phyloP scores from a whole-genome alignment of 1,139 yeast species.

The Nadsonia starkeyi-henricii region DNA sequence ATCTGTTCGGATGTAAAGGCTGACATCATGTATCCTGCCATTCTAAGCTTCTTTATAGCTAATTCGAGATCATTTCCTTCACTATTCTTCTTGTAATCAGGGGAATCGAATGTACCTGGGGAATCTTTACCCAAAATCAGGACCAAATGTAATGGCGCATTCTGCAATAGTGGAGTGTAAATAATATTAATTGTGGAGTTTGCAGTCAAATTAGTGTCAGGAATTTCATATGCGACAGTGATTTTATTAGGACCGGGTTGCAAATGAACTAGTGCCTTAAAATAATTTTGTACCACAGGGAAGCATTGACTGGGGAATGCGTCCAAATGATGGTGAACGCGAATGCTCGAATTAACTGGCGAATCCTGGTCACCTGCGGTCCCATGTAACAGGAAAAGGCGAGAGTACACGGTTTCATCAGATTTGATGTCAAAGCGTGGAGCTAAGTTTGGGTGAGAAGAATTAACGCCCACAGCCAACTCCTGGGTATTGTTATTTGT shows the following conservation, averaged over 20 bases:
- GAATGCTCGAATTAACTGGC: constrained; percentile 22
- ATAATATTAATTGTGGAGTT: constrained; percentile 24
- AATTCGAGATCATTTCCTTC: constrained; percentile 61
- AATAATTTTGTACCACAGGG: constrained; percentile 56
- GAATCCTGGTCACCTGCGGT: constrained; percentile 18
- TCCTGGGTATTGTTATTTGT: neutral
- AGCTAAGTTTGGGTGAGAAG: constrained; percentile 11
- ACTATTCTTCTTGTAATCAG: constrained; percentile 34
- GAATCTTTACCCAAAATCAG: constrained; percentile 69
- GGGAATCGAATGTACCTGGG: constrained; percentile 58
- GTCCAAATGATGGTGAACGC: constrained; percentile 32
- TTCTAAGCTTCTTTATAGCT: constrained; percentile 66
- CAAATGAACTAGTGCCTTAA: constrained; percentile 63
- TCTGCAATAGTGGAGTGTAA: constrained; percentile 47
- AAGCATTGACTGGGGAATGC: constrained; percentile 58
- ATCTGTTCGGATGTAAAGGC: constrained; percentile 90
- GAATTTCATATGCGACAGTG: constrained; percentile 16
- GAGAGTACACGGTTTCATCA: constrained; percentile 18
- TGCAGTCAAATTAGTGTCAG: constrained; percentile 8
- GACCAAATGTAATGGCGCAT: constrained; percentile 75
- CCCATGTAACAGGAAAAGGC: constrained; percentile 22
- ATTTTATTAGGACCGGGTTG: constrained; percentile 39
- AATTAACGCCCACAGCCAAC: neutral
- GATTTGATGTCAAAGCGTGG: constrained; percentile 13
- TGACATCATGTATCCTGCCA: constrained; percentile 83